Base-by-base conservation (phyloP, 2,329 filamentous ascomycete species). In the Nigrospora osmanthi region DNA sequence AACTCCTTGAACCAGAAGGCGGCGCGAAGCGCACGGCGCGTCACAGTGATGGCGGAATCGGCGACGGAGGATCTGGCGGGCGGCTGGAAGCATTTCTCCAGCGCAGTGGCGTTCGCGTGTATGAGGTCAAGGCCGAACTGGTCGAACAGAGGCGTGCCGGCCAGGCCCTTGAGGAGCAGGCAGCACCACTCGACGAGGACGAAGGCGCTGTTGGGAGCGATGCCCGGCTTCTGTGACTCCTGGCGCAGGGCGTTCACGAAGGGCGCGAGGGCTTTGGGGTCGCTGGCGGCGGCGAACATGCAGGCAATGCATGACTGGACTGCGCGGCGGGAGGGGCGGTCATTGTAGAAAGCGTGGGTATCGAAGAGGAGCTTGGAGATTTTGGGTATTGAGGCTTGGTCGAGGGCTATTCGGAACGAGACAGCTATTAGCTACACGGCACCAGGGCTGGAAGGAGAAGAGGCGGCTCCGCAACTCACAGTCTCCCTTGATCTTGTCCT, bases 121-220 rank as follows among this genome's bases (percentile, higher is more conserved):
- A 94, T 67, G 36, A 93, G 67, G 32, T 88, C 81, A 52, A 73
- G 58, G 43, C 79, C 78, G 61, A 82, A 81, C 56, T 72, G 72
- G 42, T 79, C 76, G 83, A 82, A 89, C 37, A 78, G 63, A 11
- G 74, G 60, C 14, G 77, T 78, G 40, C 75, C 74, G 31, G 78
- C 78, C 23, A 89, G 72, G 47, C 84, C 75, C 57, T 90, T 82
- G 54, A 95, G 77, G 42, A 96, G 68, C 47, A 91, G 64, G 47
- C 85, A 86, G 63, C 83, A 89, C 91, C 91, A 98, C 64, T 95
- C 88, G 13, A 93, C 76, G 54, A 98, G 72, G 40, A 95, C 88
- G 61, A 96, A 95, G 6, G 89, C 87, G 64, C 82, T 94, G 37
- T 77, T 80, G 14, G 85, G 70, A 31, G 91, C 88, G 56, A 97